phyloP scores from a whole-genome alignment of 352 stramenopile species.

The Phytopythium helicoides region DNA sequence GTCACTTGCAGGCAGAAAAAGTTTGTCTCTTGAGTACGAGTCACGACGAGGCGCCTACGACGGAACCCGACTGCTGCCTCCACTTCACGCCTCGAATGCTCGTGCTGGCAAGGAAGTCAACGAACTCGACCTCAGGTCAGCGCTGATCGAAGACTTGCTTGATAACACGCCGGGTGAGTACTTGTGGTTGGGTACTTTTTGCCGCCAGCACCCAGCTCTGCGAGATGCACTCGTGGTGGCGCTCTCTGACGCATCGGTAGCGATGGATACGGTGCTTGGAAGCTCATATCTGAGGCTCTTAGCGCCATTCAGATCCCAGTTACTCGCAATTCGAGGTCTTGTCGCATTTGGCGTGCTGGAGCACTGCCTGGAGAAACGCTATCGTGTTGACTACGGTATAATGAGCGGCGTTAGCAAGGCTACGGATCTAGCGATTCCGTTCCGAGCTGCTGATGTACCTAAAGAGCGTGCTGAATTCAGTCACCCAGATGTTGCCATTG shows the following conservation, averaged over 20 bases:
- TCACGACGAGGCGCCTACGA: slow-evolving; percentile 35
- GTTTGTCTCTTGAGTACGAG: slow-evolving; percentile 20
- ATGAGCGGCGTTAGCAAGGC: slow-evolving; percentile 23
- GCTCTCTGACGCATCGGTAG: slow-evolving; percentile 32
- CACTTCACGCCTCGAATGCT: too few relatives aligned
- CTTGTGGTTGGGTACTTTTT: slow-evolving; percentile 52
- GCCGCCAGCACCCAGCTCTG: background rate
- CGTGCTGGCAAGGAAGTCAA: slow-evolving; percentile 12
- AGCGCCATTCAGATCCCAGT: slow-evolving; percentile 19
- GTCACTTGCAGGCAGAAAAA: slow-evolving; percentile 1
- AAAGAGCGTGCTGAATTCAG: slow-evolving; percentile 85
- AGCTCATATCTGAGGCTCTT: slow-evolving; percentile 11
- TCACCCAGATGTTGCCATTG: slow-evolving; percentile 84
- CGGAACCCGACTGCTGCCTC: slow-evolving; percentile 37
- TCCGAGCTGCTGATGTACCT: slow-evolving; percentile 79
- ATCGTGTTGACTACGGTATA: slow-evolving; percentile 82
- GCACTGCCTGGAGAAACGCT: slow-evolving; percentile 84
- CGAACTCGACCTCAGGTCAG: slow-evolving; percentile 27
- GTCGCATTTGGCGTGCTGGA: slow-evolving; percentile 76
- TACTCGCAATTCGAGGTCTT: slow-evolving; percentile 73
- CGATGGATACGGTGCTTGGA: slow-evolving; percentile 19
- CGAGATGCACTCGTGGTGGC: slow-evolving; percentile 24
- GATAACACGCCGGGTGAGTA: slow-evolving; percentile 56
- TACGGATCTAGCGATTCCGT: slow-evolving; percentile 86
- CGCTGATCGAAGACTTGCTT: slow-evolving; percentile 61